Percentiles rank a stretch among this genome's conserved stretches.
These are phyloP conservation scores for Crithidia bombi DNA, from an alignment of 208 protist species.

Conservation along the genomic window DNA sequence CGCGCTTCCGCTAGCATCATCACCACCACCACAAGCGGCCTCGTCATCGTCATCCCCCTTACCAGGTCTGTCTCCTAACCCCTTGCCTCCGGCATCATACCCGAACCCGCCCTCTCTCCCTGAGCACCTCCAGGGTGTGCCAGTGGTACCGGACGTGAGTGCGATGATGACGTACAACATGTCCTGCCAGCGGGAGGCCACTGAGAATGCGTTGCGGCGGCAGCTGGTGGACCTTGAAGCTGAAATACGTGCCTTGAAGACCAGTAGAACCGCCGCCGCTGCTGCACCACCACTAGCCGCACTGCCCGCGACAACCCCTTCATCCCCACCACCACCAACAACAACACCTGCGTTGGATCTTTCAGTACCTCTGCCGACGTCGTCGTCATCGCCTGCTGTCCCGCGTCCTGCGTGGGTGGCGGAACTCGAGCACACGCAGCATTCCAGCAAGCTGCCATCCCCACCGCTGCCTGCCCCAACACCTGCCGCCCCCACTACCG, in stretches of 20 bases:
- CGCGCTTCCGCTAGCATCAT: background rate
- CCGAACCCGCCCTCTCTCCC: background rate
- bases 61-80: constrained; percentile 8
- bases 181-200: constrained; percentile 61
- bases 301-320: constrained; percentile 1
- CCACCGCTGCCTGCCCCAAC: background rate
- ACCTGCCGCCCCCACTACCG: background rate
- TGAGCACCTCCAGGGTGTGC: constrained; percentile 46
- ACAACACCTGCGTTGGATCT: background rate
- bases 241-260: constrained; percentile 49
- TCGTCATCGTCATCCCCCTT: constrained; percentile 16
- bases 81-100: constrained; percentile 1
- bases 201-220: constrained; percentile 65
- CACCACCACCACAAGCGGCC: constrained; percentile 17
- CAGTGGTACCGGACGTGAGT: constrained; percentile 78
- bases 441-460: constrained; percentile 5
- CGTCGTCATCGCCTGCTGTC: background rate
- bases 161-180: constrained; percentile 78
- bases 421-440: constrained; percentile 34
- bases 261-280: constrained; percentile 10
- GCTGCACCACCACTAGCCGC: background rate
- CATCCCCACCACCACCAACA: background rate
- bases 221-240: constrained; percentile 72
- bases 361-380: background rate
- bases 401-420: constrained; percentile 21